These are phyloP conservation scores for Malassezia nana DNA, from an alignment of 1,284 basidiomycete genomes.

Conservation along the genomic window DNA sequence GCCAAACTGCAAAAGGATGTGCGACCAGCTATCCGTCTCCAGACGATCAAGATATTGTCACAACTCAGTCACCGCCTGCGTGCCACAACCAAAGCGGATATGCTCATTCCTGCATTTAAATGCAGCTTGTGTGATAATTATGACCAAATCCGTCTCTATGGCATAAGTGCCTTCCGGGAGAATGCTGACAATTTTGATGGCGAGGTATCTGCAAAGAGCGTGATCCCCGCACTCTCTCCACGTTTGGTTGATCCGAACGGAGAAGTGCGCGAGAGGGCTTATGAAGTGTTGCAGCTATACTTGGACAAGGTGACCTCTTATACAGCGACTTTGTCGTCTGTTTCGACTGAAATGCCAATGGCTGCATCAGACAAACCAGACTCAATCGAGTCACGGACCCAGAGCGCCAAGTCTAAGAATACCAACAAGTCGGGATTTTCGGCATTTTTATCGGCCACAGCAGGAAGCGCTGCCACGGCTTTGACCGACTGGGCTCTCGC, in stretches of 20 bases:
- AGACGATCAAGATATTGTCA: slow-evolving; percentile 91
- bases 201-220: slow-evolving; percentile 30
- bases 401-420: not conserved
- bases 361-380: not conserved
- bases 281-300: slow-evolving; percentile 33
- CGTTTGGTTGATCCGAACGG: slow-evolving; percentile 41
- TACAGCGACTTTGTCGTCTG: not conserved
- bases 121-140: slow-evolving; percentile 83
- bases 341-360: not conserved
- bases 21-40: slow-evolving; percentile 90
- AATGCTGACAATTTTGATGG: slow-evolving; percentile 73
- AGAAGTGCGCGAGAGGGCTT: slow-evolving; percentile 39
- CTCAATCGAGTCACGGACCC: not conserved
- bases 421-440: slow-evolving; percentile 1
- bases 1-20: slow-evolving; percentile 85
- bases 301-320: slow-evolving; percentile 21
- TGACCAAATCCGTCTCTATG: slow-evolving; percentile 84
- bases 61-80: slow-evolving; percentile 75
- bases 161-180: slow-evolving; percentile 90
- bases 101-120: slow-evolving; percentile 87
- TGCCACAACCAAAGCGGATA: slow-evolving; percentile 75
- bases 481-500: slow-evolving; percentile 40
- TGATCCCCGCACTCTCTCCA: slow-evolving; percentile 36
- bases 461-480: slow-evolving; percentile 35
- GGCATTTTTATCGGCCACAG: slow-evolving; percentile 22